Percentiles rank a stretch among this genome's conserved stretches.
Conservation (phyloP, 2,329 filamentous ascomycete species). For the Torrubiellomyces zombiae region DNA sequence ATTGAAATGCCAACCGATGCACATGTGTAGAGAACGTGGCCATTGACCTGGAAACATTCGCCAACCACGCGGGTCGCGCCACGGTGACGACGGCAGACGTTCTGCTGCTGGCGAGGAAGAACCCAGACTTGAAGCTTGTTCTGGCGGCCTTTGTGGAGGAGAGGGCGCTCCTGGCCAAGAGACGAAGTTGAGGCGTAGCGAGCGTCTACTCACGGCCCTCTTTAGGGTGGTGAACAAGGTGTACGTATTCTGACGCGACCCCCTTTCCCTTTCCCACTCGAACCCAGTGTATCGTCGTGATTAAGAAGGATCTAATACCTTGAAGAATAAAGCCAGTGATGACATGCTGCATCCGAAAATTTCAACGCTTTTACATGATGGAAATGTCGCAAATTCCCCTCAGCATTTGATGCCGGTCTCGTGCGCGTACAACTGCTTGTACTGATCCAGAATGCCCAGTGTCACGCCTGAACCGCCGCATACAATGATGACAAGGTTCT, state of each 20-base stretch:
- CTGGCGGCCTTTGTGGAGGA: slow-evolving; percentile 53
- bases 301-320: too few relatives aligned
- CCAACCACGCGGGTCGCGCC: slow-evolving; percentile 62
- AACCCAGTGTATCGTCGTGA: too few relatives aligned
- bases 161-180: too few relatives aligned
- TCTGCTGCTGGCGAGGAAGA: slow-evolving; percentile 69
- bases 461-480: slow-evolving; percentile 64
- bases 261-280: too few relatives aligned
- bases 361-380: too few relatives aligned
- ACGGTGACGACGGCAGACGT: slow-evolving; percentile 79
- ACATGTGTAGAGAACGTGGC: slow-evolving; percentile 36
- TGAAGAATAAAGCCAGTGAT: too few relatives aligned
- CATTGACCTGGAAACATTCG: slow-evolving; percentile 37
- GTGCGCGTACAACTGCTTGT: slow-evolving; percentile 28
- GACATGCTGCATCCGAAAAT: too few relatives aligned
- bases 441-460: slow-evolving; percentile 41
- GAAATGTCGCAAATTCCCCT: slow-evolving; percentile 2
- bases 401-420: slow-evolving; percentile 16
- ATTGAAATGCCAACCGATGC: neutral
- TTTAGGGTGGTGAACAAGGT: too few relatives aligned
- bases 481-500: slow-evolving; percentile 68
- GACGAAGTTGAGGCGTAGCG: too few relatives aligned
- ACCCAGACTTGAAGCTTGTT: slow-evolving; percentile 66
- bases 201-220: too few relatives aligned
- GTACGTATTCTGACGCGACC: too few relatives aligned